Conservation (phyloP, 257 asterid species). For the Galeopsis tetrahit region DNA sequence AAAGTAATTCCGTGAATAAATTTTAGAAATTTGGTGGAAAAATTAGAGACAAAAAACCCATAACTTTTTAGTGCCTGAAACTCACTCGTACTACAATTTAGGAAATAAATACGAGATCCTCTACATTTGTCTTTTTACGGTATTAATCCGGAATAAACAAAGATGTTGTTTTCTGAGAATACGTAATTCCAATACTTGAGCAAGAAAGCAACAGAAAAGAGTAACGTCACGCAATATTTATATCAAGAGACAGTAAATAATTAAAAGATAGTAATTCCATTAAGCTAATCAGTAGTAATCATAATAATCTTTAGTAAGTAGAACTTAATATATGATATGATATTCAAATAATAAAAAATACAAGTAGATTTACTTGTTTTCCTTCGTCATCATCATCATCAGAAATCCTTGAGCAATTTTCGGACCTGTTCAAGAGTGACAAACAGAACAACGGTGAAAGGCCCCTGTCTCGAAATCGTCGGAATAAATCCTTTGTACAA, state of each 20-base stretch:
- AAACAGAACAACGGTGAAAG: slow-evolving; percentile 83
- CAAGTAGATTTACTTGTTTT: background rate
- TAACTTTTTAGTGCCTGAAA: no score
- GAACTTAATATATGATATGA: no score
- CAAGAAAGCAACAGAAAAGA: no score
- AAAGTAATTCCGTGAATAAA: background rate
- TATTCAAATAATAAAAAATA: no score
- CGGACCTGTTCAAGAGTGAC: slow-evolving; percentile 92
- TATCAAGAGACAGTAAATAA: no score
- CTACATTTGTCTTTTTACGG: background rate
- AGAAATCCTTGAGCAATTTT: slow-evolving; percentile 76
- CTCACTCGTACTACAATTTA: no score
- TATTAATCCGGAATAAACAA: background rate
- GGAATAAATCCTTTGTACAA: slow-evolving; percentile 88
- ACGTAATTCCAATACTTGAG: background rate
- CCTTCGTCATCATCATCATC: slow-evolving; percentile 50
- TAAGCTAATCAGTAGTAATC: no score
- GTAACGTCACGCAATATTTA: background rate
- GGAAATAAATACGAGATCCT: no score
- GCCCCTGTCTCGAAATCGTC: slow-evolving; percentile 88
- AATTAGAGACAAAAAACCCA: no score
- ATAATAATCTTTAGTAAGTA: no score
- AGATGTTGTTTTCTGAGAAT: background rate
- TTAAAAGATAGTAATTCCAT: no score
- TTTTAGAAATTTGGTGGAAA: no score